Evolutionary conservation across 768 basidiomycete species (phyloP).

Genomic region (Termitomyces sp.): DNA sequence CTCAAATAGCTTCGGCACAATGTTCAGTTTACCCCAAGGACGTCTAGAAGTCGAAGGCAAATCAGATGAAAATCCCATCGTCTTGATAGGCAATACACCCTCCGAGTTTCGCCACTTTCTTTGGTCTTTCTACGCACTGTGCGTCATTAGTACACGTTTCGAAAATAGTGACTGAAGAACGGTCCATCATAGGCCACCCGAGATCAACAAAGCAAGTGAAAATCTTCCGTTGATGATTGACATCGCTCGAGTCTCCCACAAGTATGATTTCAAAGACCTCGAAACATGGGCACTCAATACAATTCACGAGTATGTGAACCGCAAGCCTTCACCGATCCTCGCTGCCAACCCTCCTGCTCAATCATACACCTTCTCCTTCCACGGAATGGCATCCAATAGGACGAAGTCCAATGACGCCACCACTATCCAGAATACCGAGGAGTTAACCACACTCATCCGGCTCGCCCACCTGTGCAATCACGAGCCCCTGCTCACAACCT

Average conservation of each 20-base stretch:
- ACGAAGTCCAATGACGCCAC: slow-evolving; percentile 14
- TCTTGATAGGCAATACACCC: slow-evolving; percentile 58
- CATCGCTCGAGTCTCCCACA: slow-evolving; percentile 65
- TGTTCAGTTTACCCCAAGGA: slow-evolving; percentile 69
- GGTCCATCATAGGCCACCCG: slow-evolving; percentile 51
- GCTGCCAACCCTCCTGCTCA: slow-evolving; percentile 36
- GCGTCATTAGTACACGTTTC: slow-evolving; percentile 22
- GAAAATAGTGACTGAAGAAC: background rate
- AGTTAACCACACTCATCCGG: slow-evolving; percentile 57
- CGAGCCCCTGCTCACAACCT: slow-evolving; percentile 53
- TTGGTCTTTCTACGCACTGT: slow-evolving; percentile 78
- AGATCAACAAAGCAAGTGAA: slow-evolving; percentile 46
- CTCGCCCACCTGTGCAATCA: slow-evolving; percentile 70
- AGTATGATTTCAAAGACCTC: slow-evolving; percentile 71
- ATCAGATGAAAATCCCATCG: slow-evolving; percentile 63
- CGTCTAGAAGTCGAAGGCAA: slow-evolving; percentile 48
- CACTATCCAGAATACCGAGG: slow-evolving; percentile 35
- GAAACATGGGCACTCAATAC: slow-evolving; percentile 75
- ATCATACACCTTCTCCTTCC: slow-evolving; percentile 27
- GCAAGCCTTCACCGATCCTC: slow-evolving; percentile 51
- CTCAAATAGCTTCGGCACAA: slow-evolving; percentile 46
- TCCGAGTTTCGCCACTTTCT: slow-evolving; percentile 71
- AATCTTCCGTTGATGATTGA: slow-evolving; percentile 56
- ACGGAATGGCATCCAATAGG: slow-evolving; percentile 13
- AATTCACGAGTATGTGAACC: slow-evolving; percentile 66